Evolutionary conservation across 805 yeast species (phyloP), one percentile per base, ranked within the genome.

Genomic region (Candida boleticola): DNA sequence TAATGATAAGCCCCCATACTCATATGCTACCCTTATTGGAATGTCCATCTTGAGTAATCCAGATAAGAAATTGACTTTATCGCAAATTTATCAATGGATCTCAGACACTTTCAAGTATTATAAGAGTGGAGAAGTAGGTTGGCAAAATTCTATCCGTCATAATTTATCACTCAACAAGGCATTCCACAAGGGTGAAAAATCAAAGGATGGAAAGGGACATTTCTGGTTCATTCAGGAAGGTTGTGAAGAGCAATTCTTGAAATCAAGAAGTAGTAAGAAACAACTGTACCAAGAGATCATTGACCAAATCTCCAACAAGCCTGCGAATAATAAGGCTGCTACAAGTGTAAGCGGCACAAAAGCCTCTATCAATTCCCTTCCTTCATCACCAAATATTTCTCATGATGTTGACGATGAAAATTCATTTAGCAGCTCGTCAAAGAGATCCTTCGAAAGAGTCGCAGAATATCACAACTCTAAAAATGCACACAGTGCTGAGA

Each of bases 91-190:
- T 67, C 75, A 72, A 52, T 92, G 99, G 99, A 93, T 92, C 34
- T 80, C 93, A 6, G 81, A 80, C 35, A 85, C 95, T 29, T 92
- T 90, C 62, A 77, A 74, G 47, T 92, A 83, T 60, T 93, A 93
- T 64, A 80, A 82, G 49, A 80, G 79, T 48, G 85, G 86, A 45
- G 96, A 89, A 52, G 85, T 88, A 9, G 97, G 97, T 21, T 92
- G 99, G 99, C 97, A 92, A 64, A 92, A 92, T 65, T 90, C 97
- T 26, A 93, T 92, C 48, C 82, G 99, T 47, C 99, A 92, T 64
- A 92, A 93, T 52, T 70, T 92, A 23, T 89, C 97, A 10, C 74
- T 92, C 53, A 93, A 92, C 64, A 93, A 93, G 58, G 96, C 97
- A 0, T 92, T 92, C 58, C 74, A 85, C 37, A 92, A 92, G 64